phyloP scores from a whole-genome alignment of 139 green algal genomes.

The Chlorella sp. region DNA sequence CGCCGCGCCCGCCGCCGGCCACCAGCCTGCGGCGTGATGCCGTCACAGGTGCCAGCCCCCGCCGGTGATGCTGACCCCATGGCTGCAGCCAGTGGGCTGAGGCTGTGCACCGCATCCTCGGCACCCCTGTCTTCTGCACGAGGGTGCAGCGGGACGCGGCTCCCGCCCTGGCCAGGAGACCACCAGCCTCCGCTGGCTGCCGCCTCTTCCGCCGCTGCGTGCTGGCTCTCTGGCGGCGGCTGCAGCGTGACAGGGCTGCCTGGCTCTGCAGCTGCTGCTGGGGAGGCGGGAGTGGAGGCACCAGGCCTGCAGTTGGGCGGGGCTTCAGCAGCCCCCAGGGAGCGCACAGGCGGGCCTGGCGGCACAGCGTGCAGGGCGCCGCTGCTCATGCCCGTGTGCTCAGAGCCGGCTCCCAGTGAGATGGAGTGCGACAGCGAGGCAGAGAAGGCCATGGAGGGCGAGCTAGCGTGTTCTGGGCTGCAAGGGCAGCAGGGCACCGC shows the following conservation, averaged over 20 bases:
- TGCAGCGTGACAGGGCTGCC: slow-evolving; percentile 20
- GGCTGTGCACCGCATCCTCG: background rate
- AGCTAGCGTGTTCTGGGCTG: background rate
- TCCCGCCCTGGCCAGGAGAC: background rate
- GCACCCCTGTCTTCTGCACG: background rate
- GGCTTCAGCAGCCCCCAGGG: no score
- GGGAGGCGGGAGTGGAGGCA: background rate
- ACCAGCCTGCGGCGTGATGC: no score
- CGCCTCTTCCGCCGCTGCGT: background rate
- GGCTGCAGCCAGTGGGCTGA: background rate
- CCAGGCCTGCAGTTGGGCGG: no score
- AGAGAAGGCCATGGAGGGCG: slow-evolving; percentile 11
- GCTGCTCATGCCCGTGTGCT: background rate
- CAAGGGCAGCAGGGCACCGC: background rate
- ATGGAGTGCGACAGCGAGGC: slow-evolving; percentile 1
- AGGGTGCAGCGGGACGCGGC: no score
- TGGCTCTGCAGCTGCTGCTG: background rate
- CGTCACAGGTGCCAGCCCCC: no score
- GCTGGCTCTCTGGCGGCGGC: background rate
- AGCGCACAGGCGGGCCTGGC: background rate
- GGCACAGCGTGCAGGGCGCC: background rate
- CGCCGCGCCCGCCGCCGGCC: background rate
- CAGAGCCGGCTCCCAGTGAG: background rate
- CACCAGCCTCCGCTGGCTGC: background rate
- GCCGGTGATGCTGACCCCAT: no score